Evolutionary conservation across 108 stramenopile genomes (phyloP), one percentile per base, ranked within the genome.

Genomic region (Fistulifera pelliculosa): DNA sequence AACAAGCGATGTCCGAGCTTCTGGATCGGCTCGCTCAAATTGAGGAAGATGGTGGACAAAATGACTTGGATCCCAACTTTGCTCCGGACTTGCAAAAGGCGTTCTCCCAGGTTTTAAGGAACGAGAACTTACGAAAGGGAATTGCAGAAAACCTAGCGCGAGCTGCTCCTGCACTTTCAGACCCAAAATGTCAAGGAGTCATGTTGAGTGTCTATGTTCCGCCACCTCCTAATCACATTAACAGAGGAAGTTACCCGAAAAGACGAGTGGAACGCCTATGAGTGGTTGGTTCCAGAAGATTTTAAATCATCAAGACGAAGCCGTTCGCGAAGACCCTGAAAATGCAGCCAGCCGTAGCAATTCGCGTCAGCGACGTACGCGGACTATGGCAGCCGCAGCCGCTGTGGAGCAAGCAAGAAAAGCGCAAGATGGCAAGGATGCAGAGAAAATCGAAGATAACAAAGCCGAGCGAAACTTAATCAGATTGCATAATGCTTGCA

Each of bases 141-240:
- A 87, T 93, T 57, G 85, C 83, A 15, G 83, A 89, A 44, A 93
- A 88, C 41, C 60, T 93, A 27, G 70, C 83, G 23, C 76, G 77
- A 3, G 87, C 87, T 18, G 92, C 92, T 14, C 92, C 87, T n/a
- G 92, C 92, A 15, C 68, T 93, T 3, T 70, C 81, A 17, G 87
- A 93, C 68, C 84, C 87, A 11, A 79, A 85, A 53, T 93, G 92
- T 57, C 87, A 89, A 61, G 92, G 92, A 23, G 85, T 93, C 44
- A 88, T 89, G 87, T 57, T 93, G 40, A 81, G 79, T 45, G 81
- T 93, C 1, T 93, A 87, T 60, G 87, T 93, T 12, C 92, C 92
- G 25, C 92, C 92, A 17, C 79, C 79, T 2, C 60, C 62, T 0
- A 65, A 73, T 43, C 81, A 81, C 47, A 68, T 68, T 0, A 85